Conservation (phyloP, 1,139 yeast species). For the Torulaspora pretoriensis region DNA sequence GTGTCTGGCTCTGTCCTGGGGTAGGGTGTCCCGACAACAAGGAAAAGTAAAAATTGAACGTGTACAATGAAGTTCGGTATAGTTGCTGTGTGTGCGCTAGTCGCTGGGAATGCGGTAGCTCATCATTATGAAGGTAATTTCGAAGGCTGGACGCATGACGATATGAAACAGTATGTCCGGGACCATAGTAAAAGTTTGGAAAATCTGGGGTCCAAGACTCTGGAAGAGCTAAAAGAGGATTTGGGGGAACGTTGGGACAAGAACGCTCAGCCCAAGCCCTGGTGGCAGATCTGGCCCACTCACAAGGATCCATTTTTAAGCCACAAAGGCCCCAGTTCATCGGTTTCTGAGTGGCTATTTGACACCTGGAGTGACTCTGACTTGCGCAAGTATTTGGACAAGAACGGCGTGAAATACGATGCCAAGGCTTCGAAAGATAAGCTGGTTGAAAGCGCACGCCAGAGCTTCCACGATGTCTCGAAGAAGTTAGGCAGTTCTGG, state of each 20-base stretch:
- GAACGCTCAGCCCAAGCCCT: conserved; percentile 29
- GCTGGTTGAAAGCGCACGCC: conserved; percentile 40
- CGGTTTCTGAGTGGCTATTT: conserved; percentile 43
- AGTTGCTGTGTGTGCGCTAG: conserved; percentile 3
- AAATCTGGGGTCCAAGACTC: conserved; percentile 19
- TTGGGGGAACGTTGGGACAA: conserved; percentile 38
- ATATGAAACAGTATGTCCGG: conserved; percentile 35
- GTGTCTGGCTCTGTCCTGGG: neutral
- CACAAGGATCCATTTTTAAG: conserved; percentile 13
- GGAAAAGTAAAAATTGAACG: neutral
- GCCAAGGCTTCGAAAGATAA: conserved; percentile 38
- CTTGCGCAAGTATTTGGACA: conserved; percentile 40
- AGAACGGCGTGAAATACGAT: conserved; percentile 37
- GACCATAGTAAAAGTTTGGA: conserved; percentile 39
- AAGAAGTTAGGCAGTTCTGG: conserved; percentile 41
- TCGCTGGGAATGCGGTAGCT: conserved; percentile 11
- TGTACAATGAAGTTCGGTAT: conserved; percentile 2
- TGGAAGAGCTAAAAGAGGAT: conserved; percentile 38
- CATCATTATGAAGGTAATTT: conserved; percentile 6
- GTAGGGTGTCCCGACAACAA: neutral
- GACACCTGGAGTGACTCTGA: conserved; percentile 45
- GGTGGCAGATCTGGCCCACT: conserved; percentile 32
- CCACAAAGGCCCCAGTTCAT: conserved; percentile 13
- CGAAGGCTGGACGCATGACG: conserved; percentile 23
- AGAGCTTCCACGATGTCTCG: conserved; percentile 41